These are phyloP conservation scores for Brassica nigra DNA, from an alignment of 345 rosid species.

Conservation along the genomic window DNA sequence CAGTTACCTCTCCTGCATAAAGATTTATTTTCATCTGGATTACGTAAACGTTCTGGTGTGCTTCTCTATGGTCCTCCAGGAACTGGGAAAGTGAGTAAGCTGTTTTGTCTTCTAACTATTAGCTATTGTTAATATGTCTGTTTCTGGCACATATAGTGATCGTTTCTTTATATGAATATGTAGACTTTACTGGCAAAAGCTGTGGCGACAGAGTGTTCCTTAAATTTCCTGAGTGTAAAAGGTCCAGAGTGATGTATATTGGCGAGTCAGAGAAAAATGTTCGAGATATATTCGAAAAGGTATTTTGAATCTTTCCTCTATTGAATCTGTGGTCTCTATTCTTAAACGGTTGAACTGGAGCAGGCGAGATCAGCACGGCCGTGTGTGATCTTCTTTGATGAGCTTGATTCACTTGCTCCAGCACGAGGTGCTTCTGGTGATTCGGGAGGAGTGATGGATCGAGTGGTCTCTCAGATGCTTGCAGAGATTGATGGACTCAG, in stretches of 20 bases:
- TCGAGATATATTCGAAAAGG: conserved; percentile 95
- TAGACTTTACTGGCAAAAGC: conserved; percentile 97
- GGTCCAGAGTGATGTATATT: conserved; percentile 99
- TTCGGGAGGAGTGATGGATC: conserved; percentile 98
- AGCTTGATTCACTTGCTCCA: conserved; percentile 98
- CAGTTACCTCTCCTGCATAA: conserved; percentile 93
- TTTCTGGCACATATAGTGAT: not conserved
- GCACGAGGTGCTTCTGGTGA: conserved; percentile 99
- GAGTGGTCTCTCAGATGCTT: conserved; percentile 99
- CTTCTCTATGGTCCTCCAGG: conserved; percentile 99
- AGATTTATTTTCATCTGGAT: conserved; percentile 87
- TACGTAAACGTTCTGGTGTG: conserved; percentile 97
- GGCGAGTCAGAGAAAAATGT: conserved; percentile 99
- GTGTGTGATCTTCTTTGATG: conserved; percentile 96
- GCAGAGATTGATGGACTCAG: conserved; percentile 97
- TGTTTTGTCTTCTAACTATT: conserved; percentile 5
- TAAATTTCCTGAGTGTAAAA: conserved; percentile 93
- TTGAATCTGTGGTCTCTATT: not conserved
- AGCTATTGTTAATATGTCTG: not conserved
- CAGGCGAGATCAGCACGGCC: conserved; percentile 98
- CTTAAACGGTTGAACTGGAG: not conserved
- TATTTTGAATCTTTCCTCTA: conserved; percentile 16
- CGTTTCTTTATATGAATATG: conserved; percentile 31
- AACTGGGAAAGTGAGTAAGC: conserved; percentile 86
- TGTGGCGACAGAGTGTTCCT: conserved; percentile 96